phyloP scores from a whole-genome alignment of 31 red algal species.

The Endocladia muricata region DNA sequence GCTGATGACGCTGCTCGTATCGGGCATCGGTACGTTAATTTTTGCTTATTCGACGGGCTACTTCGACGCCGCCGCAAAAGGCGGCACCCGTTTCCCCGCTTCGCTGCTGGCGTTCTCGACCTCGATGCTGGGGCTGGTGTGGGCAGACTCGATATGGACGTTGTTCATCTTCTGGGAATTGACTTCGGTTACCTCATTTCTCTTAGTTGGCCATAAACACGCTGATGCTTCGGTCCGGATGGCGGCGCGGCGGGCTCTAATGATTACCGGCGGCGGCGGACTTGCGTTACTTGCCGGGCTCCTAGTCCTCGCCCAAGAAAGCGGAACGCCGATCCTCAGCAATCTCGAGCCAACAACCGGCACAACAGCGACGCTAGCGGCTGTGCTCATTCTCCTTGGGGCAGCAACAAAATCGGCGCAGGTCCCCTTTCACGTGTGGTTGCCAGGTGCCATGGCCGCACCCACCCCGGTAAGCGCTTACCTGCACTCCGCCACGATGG shows the following conservation, averaged over 20 bases:
- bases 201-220: background rate
- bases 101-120: background rate
- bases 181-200: background rate
- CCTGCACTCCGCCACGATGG: constrained; percentile 7
- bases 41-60: background rate
- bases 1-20: background rate
- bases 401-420: background rate
- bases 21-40: background rate
- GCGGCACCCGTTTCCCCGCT: background rate
- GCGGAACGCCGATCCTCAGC: background rate
- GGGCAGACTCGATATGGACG: background rate
- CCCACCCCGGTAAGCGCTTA: background rate
- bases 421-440: background rate
- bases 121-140: background rate
- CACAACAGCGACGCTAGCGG: too few species aligned
- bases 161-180: constrained; percentile 8
- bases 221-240: background rate
- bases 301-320: background rate
- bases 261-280: background rate
- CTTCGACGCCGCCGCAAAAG: background rate
- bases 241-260: background rate
- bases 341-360: background rate
- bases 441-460: background rate
- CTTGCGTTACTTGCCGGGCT: background rate
- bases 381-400: background rate